Conservation (phyloP, 1,139 yeast genomes). For the Saccharomycopsis hybrid region DNA sequence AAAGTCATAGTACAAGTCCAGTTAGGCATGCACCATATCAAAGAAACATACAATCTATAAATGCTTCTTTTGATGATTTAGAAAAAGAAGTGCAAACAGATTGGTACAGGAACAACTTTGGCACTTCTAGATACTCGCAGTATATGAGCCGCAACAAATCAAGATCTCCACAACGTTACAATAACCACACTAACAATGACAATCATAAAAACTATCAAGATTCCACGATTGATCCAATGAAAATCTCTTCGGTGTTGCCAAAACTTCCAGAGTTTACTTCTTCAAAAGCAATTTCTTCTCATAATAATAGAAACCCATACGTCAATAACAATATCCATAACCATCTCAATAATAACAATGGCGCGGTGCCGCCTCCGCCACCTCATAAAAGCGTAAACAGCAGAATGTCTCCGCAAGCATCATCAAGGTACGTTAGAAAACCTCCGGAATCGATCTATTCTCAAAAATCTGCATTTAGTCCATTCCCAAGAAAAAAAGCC, state of each 20-base stretch:
- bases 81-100: slow-evolving; percentile 30
- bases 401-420: too few species aligned
- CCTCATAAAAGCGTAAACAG: slow-evolving; percentile 13
- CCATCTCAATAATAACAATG: too few species aligned
- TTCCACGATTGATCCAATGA: slow-evolving; percentile 10
- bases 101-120: slow-evolving; percentile 23
- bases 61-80: slow-evolving; percentile 28
- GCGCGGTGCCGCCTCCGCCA: slow-evolving; percentile 18
- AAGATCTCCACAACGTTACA: neutral
- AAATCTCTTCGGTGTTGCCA: slow-evolving; percentile 20
- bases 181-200: neutral
- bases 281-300: neutral
- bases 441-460: neutral
- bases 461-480: neutral
- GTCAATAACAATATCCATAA: neutral
- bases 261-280: slow-evolving; percentile 18
- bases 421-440: neutral
- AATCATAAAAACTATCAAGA: too few species aligned
- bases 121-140: slow-evolving; percentile 16
- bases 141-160: neutral
- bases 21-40: slow-evolving; percentile 1
- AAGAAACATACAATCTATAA: slow-evolving; percentile 10
- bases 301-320: neutral
- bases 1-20: slow-evolving; percentile 13
- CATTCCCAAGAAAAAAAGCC: neutral